phyloP scores from a whole-genome alignment of 2,329 filamentous ascomycete genomes.

The Colletotrichum sojae region DNA sequence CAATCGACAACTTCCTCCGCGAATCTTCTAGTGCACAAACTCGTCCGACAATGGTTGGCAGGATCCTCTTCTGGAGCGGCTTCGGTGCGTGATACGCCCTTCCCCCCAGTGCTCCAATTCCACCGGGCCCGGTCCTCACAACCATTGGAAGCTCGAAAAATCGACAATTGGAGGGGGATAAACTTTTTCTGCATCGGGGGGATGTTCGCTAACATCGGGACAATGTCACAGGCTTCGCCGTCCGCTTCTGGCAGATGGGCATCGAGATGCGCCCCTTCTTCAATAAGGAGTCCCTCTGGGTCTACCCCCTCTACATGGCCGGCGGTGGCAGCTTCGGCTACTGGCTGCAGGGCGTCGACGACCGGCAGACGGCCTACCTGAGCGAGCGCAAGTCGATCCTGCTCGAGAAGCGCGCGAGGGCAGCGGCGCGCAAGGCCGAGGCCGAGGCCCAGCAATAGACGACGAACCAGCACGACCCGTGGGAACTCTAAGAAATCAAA shows the following conservation, averaged over 20 bases:
- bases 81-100: slow-evolving; percentile 78
- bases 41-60: slow-evolving; percentile 67
- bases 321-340: slow-evolving; percentile 95
- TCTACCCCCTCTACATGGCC: slow-evolving; percentile 89
- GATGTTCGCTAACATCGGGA: slow-evolving; percentile 42
- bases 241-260: slow-evolving; percentile 96
- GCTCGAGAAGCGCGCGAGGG: slow-evolving; percentile 89
- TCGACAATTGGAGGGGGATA: neutral
- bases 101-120: slow-evolving; percentile 4
- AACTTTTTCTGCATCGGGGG: neutral
- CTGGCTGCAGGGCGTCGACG: slow-evolving; percentile 93
- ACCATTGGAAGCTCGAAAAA: no score
- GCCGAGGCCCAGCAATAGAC: slow-evolving; percentile 48
- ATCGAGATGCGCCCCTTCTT: slow-evolving; percentile 98
- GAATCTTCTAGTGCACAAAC: slow-evolving; percentile 4
- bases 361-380: slow-evolving; percentile 83
- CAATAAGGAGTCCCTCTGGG: slow-evolving; percentile 86
- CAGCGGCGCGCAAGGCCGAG: slow-evolving; percentile 50
- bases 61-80: slow-evolving; percentile 86
- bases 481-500: neutral
- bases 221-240: slow-evolving; percentile 81
- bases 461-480: neutral
- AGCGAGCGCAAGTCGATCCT: slow-evolving; percentile 83
- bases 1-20: slow-evolving; percentile 12
- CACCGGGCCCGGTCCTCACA: no score